Evolutionary conservation across 257 asterid species (phyloP), one percentile per base, ranked within the genome.

Genomic region (Asclepias syriaca): DNA sequence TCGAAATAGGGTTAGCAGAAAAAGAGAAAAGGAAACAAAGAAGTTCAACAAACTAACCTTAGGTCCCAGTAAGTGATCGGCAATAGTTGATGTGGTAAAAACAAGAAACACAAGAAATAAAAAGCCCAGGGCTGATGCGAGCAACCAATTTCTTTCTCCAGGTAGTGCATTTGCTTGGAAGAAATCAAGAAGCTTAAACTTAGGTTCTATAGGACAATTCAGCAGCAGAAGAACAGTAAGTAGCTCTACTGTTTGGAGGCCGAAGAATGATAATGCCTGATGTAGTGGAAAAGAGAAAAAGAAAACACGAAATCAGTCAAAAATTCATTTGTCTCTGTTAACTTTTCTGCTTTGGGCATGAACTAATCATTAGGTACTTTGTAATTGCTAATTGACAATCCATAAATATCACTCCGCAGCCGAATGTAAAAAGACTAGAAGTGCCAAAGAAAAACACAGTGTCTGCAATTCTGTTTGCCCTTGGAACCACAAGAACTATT

Each of bases 241-340:
- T 34, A 93, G 92, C 87, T 90, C 96, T 71, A 85, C 65, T 54
- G 70, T 77, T 78, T 90, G 92, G 74, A 90, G 76, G 11, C 79
- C 84, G 27, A 89, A 83, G 22, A 93, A 65, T 29, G 87, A 72
- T 14, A 84, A 70, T 66, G 89, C 90, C 98, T 92, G 89, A 16
- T 61, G 48, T 32, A 8, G 24, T 11, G 13, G 19, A 15, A 61
- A 61, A 61, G 8, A 6, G 29, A 32, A 58, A 69, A 58, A 48
- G 66, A 14, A 32, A 59, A 72, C 13, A 6, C 10, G n/a, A 48
- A 70, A 34, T 21, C 53, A 29, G 39, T 19, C 6, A 9, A 16
- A 45, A 19, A 32, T 58, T 46, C 24, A 46, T 22, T 59, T 16
- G 18, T 15, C 19, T 14, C 2, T 5, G 27, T 32, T 72, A 29